Conservation (phyloP, 495 filamentous ascomycete genomes). For the Penicillium subrubescens region DNA sequence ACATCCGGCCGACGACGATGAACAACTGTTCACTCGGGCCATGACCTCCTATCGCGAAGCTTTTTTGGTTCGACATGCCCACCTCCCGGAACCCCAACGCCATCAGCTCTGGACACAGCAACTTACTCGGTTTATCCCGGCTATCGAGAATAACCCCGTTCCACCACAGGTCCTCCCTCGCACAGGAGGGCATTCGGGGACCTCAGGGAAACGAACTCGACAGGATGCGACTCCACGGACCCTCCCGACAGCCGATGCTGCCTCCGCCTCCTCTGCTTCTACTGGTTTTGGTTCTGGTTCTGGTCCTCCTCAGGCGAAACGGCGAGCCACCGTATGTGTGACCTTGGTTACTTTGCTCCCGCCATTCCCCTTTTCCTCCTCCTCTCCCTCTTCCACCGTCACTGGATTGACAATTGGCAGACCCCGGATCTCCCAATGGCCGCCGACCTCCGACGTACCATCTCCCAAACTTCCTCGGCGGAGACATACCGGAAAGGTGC, state of each 20-base stretch:
- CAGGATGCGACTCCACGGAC: slow-evolving; percentile 49
- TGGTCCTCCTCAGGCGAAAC: slow-evolving; percentile 49
- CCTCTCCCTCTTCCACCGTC: slow-evolving; percentile 29
- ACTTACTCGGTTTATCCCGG: slow-evolving; percentile 45
- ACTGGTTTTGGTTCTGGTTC: slow-evolving; percentile 19
- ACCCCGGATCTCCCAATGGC: slow-evolving; percentile 46
- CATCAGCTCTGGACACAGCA: slow-evolving; percentile 47
- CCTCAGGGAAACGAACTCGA: slow-evolving; percentile 48
- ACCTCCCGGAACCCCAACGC: slow-evolving; percentile 48
- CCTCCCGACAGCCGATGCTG: slow-evolving; percentile 26
- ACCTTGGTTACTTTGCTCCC: slow-evolving; percentile 49
- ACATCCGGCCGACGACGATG: slow-evolving; percentile 43
- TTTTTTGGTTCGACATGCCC: slow-evolving; percentile 48
- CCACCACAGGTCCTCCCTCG: slow-evolving; percentile 10
- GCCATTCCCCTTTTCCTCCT: slow-evolving; percentile 22
- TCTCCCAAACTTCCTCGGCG: slow-evolving; percentile 38
- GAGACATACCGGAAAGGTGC: slow-evolving; percentile 27
- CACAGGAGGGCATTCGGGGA: slow-evolving; percentile 17
- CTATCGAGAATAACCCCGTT: slow-evolving; percentile 18
- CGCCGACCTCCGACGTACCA: slow-evolving; percentile 37
- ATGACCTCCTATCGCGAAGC: slow-evolving; percentile 50
- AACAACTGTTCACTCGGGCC: slow-evolving; percentile 46
- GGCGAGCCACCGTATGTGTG: slow-evolving; percentile 55
- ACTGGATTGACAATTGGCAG: slow-evolving; percentile 54
- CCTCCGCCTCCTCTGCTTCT: neutral